Base-by-base conservation (phyloP, 2,329 filamentous ascomycete species). In the Elsinoe fawcettii region DNA sequence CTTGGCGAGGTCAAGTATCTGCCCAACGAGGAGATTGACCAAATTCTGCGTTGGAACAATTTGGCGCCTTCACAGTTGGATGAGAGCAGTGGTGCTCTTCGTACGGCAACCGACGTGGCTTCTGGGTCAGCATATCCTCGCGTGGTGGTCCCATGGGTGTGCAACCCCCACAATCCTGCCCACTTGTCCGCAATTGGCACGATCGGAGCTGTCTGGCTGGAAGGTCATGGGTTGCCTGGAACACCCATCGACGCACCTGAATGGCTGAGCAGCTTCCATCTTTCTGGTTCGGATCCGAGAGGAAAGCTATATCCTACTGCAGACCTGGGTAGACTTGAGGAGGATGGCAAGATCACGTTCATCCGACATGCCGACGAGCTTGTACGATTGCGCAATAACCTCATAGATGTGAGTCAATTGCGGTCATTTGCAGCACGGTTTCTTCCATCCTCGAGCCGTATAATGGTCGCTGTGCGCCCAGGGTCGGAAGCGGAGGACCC, bases 181-280 rank as follows among this genome's bases (percentile, higher is more conserved):
- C 49, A 32, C 2, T 60, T 71, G 2, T 47, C 72, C 1, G 73
- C 75, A 0, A 65, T 78, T 7, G 77, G 77, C 8, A 47, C 55
- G 34, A 22, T 61, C 9, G 61, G 61, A 27, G 61, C 61, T 22
- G 36, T 61, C 20, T 58, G 34, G 51, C 34, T 62, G 18, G 59
- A 61, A 32, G 53, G 57, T 6, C 25, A 44, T 16, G 20, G 32
- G 16, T 25, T 61, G 3, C 22, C 34, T 7, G 51, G 44, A 6
- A 23, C 51, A 12, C 16, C 5, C 14, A 16, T 59, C 78, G 73
- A 66, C 7, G 68, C 67, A 11, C 56, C 59, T 8, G 37, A 56
- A 47, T 61, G 61, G 61, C 54, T 61, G 14, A 39, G 54, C 16
- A 55, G 56, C 22, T 56, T 58, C 57, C 58, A 49, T 8, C 5